phyloP scores from a whole-genome alignment of 805 yeast genomes.

The Kodamaea neixiangensis region DNA sequence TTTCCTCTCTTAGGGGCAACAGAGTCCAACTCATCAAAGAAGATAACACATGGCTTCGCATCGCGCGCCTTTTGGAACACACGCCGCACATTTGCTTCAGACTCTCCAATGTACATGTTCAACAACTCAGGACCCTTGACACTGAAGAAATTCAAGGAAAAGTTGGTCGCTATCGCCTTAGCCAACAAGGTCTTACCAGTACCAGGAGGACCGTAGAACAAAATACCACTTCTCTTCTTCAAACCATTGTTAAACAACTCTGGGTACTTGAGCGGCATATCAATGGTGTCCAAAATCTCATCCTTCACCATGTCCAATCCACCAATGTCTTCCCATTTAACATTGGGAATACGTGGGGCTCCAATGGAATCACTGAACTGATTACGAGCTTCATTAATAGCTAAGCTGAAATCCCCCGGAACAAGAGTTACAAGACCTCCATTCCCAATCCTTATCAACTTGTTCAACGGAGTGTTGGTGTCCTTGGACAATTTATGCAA shows the following conservation, averaged over 20 bases:
- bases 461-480: slow-evolving; percentile 19
- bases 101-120: slow-evolving; percentile 98
- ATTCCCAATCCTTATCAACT: slow-evolving; percentile 45
- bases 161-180: slow-evolving; percentile 95
- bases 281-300: slow-evolving; percentile 93
- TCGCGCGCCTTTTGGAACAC: slow-evolving; percentile 95
- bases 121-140: slow-evolving; percentile 96
- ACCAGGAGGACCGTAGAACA: slow-evolving; percentile 98
- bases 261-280: slow-evolving; percentile 92
- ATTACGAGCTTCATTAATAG: slow-evolving; percentile 79
- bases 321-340: slow-evolving; percentile 96
- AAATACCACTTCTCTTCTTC: slow-evolving; percentile 90
- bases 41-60: slow-evolving; percentile 96
- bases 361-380: slow-evolving; percentile 94
- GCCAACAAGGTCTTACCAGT: slow-evolving; percentile 96
- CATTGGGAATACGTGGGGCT: slow-evolving; percentile 94
- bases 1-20: slow-evolving; percentile 98
- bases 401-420: slow-evolving; percentile 63
- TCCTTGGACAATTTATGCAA: slow-evolving; percentile 34
- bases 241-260: slow-evolving; percentile 85
- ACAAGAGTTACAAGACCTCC: slow-evolving; percentile 56
- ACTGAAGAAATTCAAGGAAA: slow-evolving; percentile 90
- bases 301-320: slow-evolving; percentile 89
- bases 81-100: slow-evolving; percentile 93
- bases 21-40: slow-evolving; percentile 95